Percentiles rank a stretch among this genome's conserved stretches.
Evolutionary conservation across 2,329 filamentous ascomycete genomes (phyloP).

Genomic region (Diaporthe citriasiana): DNA sequence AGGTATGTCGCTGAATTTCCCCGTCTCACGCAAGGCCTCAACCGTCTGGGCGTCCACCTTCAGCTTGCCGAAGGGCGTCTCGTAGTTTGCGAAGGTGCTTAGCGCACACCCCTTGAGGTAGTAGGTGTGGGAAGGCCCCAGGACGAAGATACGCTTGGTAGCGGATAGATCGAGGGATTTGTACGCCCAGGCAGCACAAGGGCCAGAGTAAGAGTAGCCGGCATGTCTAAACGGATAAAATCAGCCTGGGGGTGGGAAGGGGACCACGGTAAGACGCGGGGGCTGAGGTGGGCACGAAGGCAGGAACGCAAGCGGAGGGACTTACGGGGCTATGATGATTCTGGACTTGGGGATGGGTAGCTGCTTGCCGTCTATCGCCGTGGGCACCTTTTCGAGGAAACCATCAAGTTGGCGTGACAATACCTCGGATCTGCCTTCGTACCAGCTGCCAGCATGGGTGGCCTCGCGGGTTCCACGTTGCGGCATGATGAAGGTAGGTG

Average conservation of each 20-base stretch:
- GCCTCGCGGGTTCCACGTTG: constrained; percentile 62
- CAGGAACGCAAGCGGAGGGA: constrained; percentile 43
- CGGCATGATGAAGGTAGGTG: constrained; percentile 45
- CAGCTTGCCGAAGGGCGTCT: constrained; percentile 81
- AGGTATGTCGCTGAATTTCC: constrained; percentile 76
- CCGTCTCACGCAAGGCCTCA: constrained; percentile 62
- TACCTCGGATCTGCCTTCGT: constrained; percentile 71
- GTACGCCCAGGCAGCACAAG: constrained; percentile 95
- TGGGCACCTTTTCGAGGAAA: constrained; percentile 81
- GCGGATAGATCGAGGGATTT: constrained; percentile 85
- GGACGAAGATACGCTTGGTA: constrained; percentile 89
- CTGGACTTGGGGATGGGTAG: constrained; percentile 82
- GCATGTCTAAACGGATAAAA: constrained; percentile 76
- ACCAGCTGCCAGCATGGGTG: constrained; percentile 91
- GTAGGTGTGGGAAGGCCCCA: constrained; percentile 93
- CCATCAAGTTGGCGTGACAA: constrained; percentile 79
- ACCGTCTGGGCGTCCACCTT: constrained; percentile 72
- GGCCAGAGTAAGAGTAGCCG: constrained; percentile 92
- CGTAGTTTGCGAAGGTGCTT: constrained; percentile 78
- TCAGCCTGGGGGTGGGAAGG: constrained; percentile 11
- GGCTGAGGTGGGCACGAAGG: constrained; percentile 33
- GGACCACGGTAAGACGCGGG: background rate
- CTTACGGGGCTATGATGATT: constrained; percentile 94
- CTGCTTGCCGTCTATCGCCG: constrained; percentile 68
- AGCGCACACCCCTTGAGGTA: constrained; percentile 84